phyloP scores from a whole-genome alignment of 208 protist genomes.

The Trypanosoma congolense region DNA sequence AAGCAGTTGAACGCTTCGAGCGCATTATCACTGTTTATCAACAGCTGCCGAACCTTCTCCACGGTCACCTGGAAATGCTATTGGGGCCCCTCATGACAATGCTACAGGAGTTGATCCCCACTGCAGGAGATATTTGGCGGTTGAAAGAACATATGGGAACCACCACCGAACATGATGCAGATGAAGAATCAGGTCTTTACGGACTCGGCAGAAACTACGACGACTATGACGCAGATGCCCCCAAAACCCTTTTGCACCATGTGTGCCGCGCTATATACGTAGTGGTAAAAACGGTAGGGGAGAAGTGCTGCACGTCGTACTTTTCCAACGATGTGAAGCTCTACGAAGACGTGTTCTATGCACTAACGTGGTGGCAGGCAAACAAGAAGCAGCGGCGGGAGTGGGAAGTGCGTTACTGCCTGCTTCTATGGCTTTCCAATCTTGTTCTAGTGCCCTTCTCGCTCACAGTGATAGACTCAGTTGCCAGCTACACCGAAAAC shows the following conservation, averaged over 20 bases:
- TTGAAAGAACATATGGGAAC: constrained; percentile 6
- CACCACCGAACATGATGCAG: constrained; percentile 12
- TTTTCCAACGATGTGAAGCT: constrained; percentile 90
- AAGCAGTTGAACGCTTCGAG: constrained; percentile 52
- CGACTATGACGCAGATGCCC: constrained; percentile 75
- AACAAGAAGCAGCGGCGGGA: constrained; percentile 42
- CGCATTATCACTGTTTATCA: constrained; percentile 90
- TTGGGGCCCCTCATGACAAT: constrained; percentile 72
- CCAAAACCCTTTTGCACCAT: constrained; percentile 62
- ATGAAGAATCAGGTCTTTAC: constrained; percentile 9
- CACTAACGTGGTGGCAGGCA: constrained; percentile 59
- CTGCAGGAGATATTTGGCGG: constrained; percentile 41
- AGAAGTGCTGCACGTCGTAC: constrained; percentile 91
- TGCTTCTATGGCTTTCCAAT: constrained; percentile 96
- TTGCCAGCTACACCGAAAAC: constrained; percentile 7
- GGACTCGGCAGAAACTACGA: constrained; percentile 62
- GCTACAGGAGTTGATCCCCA: constrained; percentile 44
- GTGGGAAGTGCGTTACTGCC: constrained; percentile 95
- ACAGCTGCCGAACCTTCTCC: constrained; percentile 90
- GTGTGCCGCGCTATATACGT: constrained; percentile 86
- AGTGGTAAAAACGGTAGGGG: constrained; percentile 92
- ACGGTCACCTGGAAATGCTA: constrained; percentile 84
- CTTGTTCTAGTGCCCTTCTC: constrained; percentile 95
- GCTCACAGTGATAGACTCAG: constrained; percentile 88
- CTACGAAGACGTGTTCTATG: constrained; percentile 86